phyloP scores from a whole-genome alignment of 257 asterid species.

The Solanum verrucosum region DNA sequence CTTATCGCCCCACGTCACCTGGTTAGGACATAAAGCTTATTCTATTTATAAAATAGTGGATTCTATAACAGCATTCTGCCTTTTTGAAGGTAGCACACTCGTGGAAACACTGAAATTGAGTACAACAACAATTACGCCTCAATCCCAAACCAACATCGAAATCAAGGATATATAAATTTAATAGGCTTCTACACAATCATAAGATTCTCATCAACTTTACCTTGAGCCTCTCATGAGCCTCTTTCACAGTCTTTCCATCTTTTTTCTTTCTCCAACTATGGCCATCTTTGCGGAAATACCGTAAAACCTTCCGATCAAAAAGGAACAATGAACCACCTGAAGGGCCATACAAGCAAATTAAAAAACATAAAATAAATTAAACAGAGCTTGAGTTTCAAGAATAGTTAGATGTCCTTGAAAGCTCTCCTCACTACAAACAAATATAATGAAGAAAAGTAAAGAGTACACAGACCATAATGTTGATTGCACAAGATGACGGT shows the following conservation, averaged over 20 bases:
- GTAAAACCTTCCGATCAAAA: constrained; percentile 82
- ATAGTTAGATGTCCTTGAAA: not conserved
- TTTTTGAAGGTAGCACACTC: not conserved
- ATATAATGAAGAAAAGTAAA: not conserved
- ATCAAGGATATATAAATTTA: not conserved
- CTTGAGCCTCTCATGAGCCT: constrained; percentile 97
- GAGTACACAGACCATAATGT: not conserved
- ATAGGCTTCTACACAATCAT: not conserved
- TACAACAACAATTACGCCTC: not conserved
- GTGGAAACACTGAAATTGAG: not conserved
- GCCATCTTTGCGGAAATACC: constrained; percentile 90
- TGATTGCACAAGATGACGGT: not conserved
- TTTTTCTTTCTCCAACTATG: constrained; percentile 94
- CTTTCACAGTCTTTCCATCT: constrained; percentile 92
- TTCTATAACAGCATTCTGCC: not conserved
- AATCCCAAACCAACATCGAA: not conserved
- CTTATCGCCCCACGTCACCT: not conserved
- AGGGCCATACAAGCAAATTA: constrained; percentile 4
- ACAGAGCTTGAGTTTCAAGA: not conserved
- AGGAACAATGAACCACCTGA: constrained; percentile 91
- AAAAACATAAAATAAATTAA: not conserved
- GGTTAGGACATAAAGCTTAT: not conserved
- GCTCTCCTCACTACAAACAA: not conserved
- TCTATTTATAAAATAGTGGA: not conserved
- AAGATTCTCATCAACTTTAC: constrained; percentile 19